Conservation (phyloP, 306 rosid genomes). For the Lathyrus aphaca region DNA sequence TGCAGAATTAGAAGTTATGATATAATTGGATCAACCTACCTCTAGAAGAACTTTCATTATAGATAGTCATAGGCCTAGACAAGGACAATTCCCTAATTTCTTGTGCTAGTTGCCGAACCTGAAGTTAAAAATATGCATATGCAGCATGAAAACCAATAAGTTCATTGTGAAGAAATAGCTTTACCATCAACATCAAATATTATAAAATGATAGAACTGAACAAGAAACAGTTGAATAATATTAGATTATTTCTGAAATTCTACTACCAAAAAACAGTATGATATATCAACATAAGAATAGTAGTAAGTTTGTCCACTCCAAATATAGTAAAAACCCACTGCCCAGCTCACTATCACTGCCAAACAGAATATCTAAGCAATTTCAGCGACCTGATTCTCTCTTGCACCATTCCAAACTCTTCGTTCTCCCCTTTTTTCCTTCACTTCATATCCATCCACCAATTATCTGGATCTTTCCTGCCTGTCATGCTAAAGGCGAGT, state of each 20-base stretch:
- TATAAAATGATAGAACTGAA: conserved; percentile 18
- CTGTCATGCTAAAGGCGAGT: neutral
- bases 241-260: neutral
- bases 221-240: conserved; percentile 19
- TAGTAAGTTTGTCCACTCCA: neutral
- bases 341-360: conserved; percentile 13
- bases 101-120: conserved; percentile 77
- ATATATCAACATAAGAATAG: conserved; percentile 8
- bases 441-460: neutral
- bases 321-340: conserved; percentile 1
- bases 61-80: conserved; percentile 65
- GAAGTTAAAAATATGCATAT: conserved; percentile 31
- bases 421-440: neutral
- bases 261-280: neutral
- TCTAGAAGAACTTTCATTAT: conserved; percentile 50
- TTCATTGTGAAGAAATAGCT: conserved; percentile 19
- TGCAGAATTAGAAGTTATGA: conserved; percentile 18
- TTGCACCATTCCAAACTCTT: neutral
- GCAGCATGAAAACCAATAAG: neutral
- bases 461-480: neutral
- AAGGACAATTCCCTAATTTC: conserved; percentile 74
- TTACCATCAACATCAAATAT: conserved; percentile 2
- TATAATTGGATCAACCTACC: conserved; percentile 50
- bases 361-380: conserved; percentile 7
- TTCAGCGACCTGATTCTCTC: neutral